Percentiles rank a stretch among this genome's conserved stretches.
Evolutionary conservation across 805 yeast genomes (phyloP).

Genomic region (Saccharomycopsis selenospora): DNA sequence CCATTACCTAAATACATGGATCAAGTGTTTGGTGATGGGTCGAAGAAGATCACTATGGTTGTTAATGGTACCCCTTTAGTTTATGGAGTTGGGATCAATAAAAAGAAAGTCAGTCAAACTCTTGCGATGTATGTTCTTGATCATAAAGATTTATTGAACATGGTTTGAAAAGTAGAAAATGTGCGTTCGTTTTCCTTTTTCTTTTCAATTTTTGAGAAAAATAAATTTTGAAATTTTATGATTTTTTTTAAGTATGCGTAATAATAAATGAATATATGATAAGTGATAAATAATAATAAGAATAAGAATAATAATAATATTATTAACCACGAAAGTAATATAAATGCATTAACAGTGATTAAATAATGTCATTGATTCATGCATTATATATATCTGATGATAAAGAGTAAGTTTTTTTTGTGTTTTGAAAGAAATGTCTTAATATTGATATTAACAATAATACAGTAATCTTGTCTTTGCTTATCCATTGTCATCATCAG

Average conservation of each 20-base stretch:
- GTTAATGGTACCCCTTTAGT: background rate
- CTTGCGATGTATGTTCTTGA: slow-evolving; percentile 5
- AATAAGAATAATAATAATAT: too few relatives aligned
- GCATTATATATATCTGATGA: slow-evolving; percentile 36
- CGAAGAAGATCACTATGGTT: background rate
- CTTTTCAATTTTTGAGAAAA: too few relatives aligned
- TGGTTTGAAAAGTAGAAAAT: too few relatives aligned
- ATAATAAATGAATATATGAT: too few relatives aligned
- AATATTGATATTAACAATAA: background rate
- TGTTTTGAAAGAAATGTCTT: background rate
- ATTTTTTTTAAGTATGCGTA: too few relatives aligned
- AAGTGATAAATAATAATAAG: too few relatives aligned
- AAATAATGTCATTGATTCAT: slow-evolving; percentile 30
- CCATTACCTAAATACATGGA: background rate
- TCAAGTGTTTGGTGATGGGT: background rate
- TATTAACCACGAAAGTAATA: too few relatives aligned
- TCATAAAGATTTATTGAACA: background rate
- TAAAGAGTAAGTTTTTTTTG: slow-evolving; percentile 29
- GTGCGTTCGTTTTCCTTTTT: too few relatives aligned
- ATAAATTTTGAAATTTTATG: too few relatives aligned
- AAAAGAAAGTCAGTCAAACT: slow-evolving; percentile 5
- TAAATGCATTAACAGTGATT: too few relatives aligned
- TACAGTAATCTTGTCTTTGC: slow-evolving; percentile 32
- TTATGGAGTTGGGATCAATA: slow-evolving; percentile 1
- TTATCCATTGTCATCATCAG: slow-evolving; percentile 30